Evolutionary conservation across 768 basidiomycete genomes (phyloP), one percentile per base, ranked within the genome.

Genomic region (Leccinum pellstonianum): DNA sequence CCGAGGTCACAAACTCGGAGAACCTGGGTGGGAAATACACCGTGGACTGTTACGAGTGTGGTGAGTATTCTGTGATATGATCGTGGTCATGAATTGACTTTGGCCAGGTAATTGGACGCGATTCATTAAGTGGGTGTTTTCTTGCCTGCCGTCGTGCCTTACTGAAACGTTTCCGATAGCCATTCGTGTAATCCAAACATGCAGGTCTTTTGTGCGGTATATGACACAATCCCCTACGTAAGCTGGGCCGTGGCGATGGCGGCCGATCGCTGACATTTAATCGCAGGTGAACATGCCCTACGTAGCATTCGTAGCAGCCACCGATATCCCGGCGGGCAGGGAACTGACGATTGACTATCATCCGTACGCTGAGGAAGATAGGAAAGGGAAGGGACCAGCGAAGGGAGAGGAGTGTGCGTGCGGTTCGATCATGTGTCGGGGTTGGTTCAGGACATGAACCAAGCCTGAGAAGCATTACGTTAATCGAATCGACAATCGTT

Each of bases 31-130:
- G 64, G 52, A 62, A 68, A 52, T 88, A 80, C 62, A 83, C 82
- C 3, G 87, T 90, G 6, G 82, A 88, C 66, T 82, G 81, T 0
- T 77, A 76, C 53, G 67, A 66, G 1, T 76, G 70, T 62, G 88
- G 88, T 86, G 55, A 48, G 83, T 59, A 7, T 10, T 25, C 51
- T 15, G 37, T 25, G 38, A 52, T 33, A 33, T 29, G 48, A 37
- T 49, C 23, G 2, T 52, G 51, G 35, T 54, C 52, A 31, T 49
- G 46, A 37, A 57, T 48, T 67, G 56, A 64, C 48, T 38, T 38
- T 49, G 53, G 52, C 25, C 61, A 88, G 88, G 88, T 7, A 90
- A 90, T 64, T 90, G 88, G 88, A 86, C 87, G 8, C 80, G 87
- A 4, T 90, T 90, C 61, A 76, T 90, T 33, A 90, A 90, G 88